Conservation (phyloP, 2,329 filamentous ascomycete genomes). For the Colletotrichum sp. region DNA sequence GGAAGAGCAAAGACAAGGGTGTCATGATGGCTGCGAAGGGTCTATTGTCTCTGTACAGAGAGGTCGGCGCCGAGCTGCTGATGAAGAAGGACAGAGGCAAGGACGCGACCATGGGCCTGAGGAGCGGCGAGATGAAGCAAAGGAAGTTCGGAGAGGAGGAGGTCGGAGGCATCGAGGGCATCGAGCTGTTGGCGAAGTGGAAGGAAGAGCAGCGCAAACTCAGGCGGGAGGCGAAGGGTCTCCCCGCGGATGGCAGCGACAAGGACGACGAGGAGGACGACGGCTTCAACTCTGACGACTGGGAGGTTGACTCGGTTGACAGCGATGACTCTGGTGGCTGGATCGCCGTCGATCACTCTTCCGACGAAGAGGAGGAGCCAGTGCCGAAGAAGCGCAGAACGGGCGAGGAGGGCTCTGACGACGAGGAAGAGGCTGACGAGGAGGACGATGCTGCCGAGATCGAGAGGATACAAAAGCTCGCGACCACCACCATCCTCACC, state of each 20-base stretch:
- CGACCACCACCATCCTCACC: constrained; percentile 93
- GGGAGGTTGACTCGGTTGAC: constrained; percentile 66
- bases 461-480: constrained; percentile 71
- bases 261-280: constrained; percentile 68
- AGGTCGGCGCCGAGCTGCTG: constrained; percentile 87
- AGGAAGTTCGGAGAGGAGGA: constrained; percentile 84
- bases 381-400: constrained; percentile 53
- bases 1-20: constrained; percentile 97
- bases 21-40: constrained; percentile 99
- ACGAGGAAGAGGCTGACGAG: constrained; percentile 39
- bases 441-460: constrained; percentile 49
- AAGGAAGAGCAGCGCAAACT: constrained; percentile 87
- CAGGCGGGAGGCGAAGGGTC: constrained; percentile 72
- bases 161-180: constrained; percentile 82
- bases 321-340: constrained; percentile 82
- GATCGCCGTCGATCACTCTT: constrained; percentile 89
- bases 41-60: constrained; percentile 86
- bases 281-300: constrained; percentile 59
- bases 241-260: constrained; percentile 68
- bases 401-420: constrained; percentile 20
- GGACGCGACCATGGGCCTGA: constrained; percentile 83
- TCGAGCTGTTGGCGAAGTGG: constrained; percentile 91
- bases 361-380: constrained; percentile 79
- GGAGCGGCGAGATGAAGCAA: constrained; percentile 75
- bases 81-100: constrained; percentile 92